A percentile compares a stretch with the other conserved stretches of the same genome.
Evolutionary conservation across 2,329 filamentous ascomycete species (phyloP).

Genomic region (Fusarium sp.): DNA sequence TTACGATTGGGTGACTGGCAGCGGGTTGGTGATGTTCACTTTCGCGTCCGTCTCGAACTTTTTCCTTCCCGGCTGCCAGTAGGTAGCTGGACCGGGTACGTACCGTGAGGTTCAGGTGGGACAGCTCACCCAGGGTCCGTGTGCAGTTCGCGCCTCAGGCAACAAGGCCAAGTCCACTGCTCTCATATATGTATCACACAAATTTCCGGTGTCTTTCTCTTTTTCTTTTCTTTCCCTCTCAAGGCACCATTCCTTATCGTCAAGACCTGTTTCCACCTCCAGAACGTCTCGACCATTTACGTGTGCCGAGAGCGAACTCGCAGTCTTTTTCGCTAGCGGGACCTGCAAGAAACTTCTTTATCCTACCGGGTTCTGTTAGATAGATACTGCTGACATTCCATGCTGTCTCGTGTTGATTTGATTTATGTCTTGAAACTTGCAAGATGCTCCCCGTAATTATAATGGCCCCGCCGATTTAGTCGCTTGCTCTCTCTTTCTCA

Average conservation of each 20-base stretch:
- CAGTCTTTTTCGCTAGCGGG: conserved; percentile 99
- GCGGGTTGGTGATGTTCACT: conserved; percentile 42
- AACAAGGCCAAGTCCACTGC: conserved; percentile 8
- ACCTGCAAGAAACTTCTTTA: conserved; percentile 72
- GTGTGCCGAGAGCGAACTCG: conserved; percentile 84
- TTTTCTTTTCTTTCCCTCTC: conserved; percentile 56
- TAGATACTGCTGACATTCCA: conserved; percentile 88
- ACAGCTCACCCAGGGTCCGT: not conserved
- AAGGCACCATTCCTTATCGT: conserved; percentile 96
- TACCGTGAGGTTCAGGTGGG: conserved; percentile 27
- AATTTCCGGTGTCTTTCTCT: conserved; percentile 39
- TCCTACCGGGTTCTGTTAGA: conserved; percentile 92
- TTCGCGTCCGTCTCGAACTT: conserved; percentile 48
- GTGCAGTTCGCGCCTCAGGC: conserved; percentile 49
- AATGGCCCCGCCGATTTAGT: not conserved
- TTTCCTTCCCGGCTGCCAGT: conserved; percentile 33
- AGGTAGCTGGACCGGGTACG: conserved; percentile 42
- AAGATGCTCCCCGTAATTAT: not conserved
- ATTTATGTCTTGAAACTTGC: not conserved
- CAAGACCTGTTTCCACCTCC: conserved; percentile 78
- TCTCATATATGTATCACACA: conserved; percentile 11
- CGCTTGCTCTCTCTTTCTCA: not conserved
- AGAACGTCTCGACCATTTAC: conserved; percentile 92
- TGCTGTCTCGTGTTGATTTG: conserved; percentile 1
- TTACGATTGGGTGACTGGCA: conserved; percentile 31